Percentiles rank a stretch among this genome's conserved stretches.
Conservation (phyloP, 2,329 filamentous ascomycete genomes). For the Bipolaris oryzae region DNA sequence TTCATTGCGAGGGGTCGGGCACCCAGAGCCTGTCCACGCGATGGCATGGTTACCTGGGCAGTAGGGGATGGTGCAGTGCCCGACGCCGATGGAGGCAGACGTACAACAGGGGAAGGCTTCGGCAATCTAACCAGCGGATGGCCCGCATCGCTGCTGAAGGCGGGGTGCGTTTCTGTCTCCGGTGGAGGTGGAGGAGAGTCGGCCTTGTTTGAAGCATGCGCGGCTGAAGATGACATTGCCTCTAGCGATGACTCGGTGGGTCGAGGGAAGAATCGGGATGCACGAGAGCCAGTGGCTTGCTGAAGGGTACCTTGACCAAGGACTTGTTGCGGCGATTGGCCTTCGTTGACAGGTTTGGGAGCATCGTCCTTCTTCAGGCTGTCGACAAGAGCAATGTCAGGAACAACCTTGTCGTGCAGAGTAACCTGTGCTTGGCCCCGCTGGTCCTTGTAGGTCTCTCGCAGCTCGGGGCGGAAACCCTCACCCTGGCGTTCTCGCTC, state of each 20-base stretch:
- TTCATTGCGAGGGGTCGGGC: conserved; percentile 49
- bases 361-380: conserved; percentile 36
- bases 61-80: conserved; percentile 44
- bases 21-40: conserved; percentile 38
- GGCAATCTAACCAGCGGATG: conserved; percentile 74
- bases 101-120: conserved; percentile 75
- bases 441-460: conserved; percentile 42
- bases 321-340: conserved; percentile 27
- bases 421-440: conserved; percentile 39
- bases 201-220: conserved; percentile 27
- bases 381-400: conserved; percentile 19
- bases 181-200: conserved; percentile 62
- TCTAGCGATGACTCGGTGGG: conserved; percentile 35
- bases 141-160: conserved; percentile 68
- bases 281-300: conserved; percentile 34
- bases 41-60: conserved; percentile 51
- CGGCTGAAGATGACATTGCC: conserved; percentile 26
- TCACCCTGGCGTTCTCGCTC: conserved; percentile 38
- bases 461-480: conserved; percentile 40
- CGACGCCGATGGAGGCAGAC: conserved; percentile 69
- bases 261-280: conserved; percentile 49
- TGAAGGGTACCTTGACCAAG: conserved; percentile 32
- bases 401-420: conserved; percentile 34
- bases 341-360: conserved; percentile 31
- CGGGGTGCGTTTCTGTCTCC: conserved; percentile 74